Conservation (phyloP, 768 basidiomycete species). For the Leccinum broughii region DNA sequence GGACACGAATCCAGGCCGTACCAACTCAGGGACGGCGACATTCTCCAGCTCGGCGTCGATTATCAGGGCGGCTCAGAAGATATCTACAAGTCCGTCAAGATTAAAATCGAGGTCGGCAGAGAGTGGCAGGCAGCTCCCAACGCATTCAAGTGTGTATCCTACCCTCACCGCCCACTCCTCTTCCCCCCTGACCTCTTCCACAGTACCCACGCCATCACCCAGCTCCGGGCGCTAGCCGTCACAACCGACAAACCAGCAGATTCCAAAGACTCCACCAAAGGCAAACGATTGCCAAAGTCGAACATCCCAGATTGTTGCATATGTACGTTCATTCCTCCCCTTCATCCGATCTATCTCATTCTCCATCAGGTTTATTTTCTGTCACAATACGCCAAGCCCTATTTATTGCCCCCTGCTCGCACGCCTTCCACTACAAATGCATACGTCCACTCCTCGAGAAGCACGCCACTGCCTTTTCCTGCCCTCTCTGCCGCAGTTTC, state of each 20-base stretch:
- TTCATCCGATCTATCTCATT: neutral
- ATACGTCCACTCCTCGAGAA: conserved; percentile 85
- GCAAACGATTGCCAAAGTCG: conserved; percentile 36
- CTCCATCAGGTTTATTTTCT: conserved; percentile 60
- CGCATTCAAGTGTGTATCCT: conserved; percentile 69
- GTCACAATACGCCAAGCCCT: conserved; percentile 94
- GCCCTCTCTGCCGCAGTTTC: conserved; percentile 92
- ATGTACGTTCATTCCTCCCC: conserved; percentile 52
- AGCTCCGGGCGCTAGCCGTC: conserved; percentile 70
- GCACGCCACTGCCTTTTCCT: conserved; percentile 94
- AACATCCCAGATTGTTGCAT: conserved; percentile 88
- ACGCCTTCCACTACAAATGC: conserved; percentile 96
- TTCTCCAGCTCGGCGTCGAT: conserved; percentile 93
- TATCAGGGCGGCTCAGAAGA: conserved; percentile 98
- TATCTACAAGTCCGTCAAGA: conserved; percentile 96
- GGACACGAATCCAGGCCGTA: conserved; percentile 77
- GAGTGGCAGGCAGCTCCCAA: conserved; percentile 91
- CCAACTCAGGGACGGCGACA: conserved; percentile 88
- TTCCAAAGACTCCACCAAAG: conserved; percentile 18
- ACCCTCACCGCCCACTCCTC: neutral
- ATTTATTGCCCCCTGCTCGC: conserved; percentile 97
- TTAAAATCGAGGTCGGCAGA: conserved; percentile 83
- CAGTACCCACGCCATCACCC: conserved; percentile 76
- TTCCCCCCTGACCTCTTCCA: neutral
- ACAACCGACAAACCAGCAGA: conserved; percentile 28